Base-by-base conservation (phyloP, 371 early-diverging fungal genomes). In the Lichtheimia ornata region DNA sequence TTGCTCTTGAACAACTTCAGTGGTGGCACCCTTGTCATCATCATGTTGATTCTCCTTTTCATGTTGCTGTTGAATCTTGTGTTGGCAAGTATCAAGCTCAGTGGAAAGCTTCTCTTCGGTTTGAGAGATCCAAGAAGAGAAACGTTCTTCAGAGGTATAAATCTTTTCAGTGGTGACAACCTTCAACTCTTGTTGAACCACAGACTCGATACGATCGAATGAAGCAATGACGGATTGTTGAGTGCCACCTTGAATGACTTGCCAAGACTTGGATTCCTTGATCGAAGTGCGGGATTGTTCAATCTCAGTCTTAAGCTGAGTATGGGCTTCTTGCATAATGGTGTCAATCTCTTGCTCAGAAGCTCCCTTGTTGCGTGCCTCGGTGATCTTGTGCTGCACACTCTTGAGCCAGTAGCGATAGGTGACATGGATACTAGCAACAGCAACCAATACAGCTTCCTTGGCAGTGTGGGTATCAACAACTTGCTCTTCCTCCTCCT, bases 331-430 rank as follows among this genome's bases (percentile, higher is more conserved):
- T 27, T 70, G 52, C 49, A 73, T 27, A 14, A 76, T 50, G 35
- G 53, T 35, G 14, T 64, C 56, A 17, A 76, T 68, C 20, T 76
- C 73, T 22, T 76, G 66, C n/a, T 72, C 71, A 25, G 76, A 72
- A 25, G 65, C 66, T 15, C 76, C 73, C 17, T 63, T 64, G 51
- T 63, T 56, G 51, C 57, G 59, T 17, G 76, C 76, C 13, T 44
- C 24, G 4, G 64, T 35, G 24, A 76, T 62, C 12, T 64, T 53
- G 28, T 57, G 54, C 20, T 66, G 66, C 17, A 76, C 40, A 4
- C 51, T 62, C 40, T 66, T 62, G 11, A 73, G 50, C 73, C 73
- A 76, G 58, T 69, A 70, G 18, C 71, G 69, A n/a, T 71, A 65
- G 22, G 66, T 64, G 15, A 65, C 65, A 65, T 71, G 72, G 45